Evolutionary conservation across 345 rosid genomes (phyloP).

Genomic region (Linum tenue): DNA sequence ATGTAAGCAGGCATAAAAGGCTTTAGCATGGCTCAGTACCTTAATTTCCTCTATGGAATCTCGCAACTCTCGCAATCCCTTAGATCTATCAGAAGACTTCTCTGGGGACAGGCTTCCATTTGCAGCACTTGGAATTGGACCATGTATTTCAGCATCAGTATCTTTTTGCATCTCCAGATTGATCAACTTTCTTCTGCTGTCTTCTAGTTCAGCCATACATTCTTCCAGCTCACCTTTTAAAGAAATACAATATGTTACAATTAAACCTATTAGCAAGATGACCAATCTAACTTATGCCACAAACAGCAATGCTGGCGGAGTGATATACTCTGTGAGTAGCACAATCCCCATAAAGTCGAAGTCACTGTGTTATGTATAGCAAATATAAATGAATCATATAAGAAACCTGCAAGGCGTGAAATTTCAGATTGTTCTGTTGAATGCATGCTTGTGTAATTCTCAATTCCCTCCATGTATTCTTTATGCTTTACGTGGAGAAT

Average conservation of each 20-base stretch:
- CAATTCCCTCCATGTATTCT: slow-evolving; percentile 42
- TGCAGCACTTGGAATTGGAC: slow-evolving; percentile 37
- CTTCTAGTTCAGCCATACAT: slow-evolving; percentile 76
- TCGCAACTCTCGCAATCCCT: slow-evolving; percentile 57
- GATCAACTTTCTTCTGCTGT: slow-evolving; percentile 77
- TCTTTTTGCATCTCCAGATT: slow-evolving; percentile 79
- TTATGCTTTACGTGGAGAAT: slow-evolving; percentile 59
- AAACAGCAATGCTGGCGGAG: background rate
- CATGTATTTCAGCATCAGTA: slow-evolving; percentile 47
- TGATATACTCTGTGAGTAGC: background rate
- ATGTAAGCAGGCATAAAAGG: background rate
- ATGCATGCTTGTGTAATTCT: slow-evolving; percentile 37
- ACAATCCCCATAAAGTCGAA: background rate
- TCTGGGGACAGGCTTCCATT: slow-evolving; percentile 77
- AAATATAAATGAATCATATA: slow-evolving; percentile 6
- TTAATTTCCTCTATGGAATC: slow-evolving; percentile 67
- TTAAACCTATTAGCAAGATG: no score
- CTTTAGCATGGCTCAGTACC: slow-evolving; percentile 31
- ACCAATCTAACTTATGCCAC: background rate
- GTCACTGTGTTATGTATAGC: background rate
- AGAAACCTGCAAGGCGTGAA: slow-evolving; percentile 61
- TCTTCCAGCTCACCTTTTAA: slow-evolving; percentile 78
- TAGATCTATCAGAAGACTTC: slow-evolving; percentile 57
- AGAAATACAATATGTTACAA: no score
- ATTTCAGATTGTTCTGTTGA: slow-evolving; percentile 64